Evolutionary conservation across 176 grass and related monocot genomes (phyloP), one percentile per base, ranked within the genome.

Genomic region (Triticum turgidum): DNA sequence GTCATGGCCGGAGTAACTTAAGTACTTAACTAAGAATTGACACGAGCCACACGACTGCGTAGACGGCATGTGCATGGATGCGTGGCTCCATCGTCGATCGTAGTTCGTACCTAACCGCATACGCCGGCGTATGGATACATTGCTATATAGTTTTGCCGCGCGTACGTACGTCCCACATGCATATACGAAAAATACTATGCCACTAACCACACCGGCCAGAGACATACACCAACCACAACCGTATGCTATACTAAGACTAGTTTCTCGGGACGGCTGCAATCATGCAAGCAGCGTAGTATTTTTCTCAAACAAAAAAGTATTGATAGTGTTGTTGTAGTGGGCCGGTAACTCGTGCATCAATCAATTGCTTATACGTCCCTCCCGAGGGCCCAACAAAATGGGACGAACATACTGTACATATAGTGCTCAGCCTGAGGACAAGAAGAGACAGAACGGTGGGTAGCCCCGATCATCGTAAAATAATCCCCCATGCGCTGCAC

Each of bases 391-490:
- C 66, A 17, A 20, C 15, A 18, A 12, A 30, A 42, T 38, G 49
- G 61, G 73, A 21, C 54, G 17, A 20, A 20, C 54, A 58, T 52
- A 17, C 47, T 47, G 4, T 15, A 4, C 4, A 52, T 5, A 52
- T 5, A 58, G 2, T 44, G 42, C 42, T 5, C 1, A 14, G 17
- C 1, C 2, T 4, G 3, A 9, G 56, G 86, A 91, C 71, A 85
- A 70, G 0, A 88, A 81, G 41, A 72, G 86, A 88, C 89, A 85
- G 38, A 78, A 71, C 64, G 71, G 78, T 38, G 11, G 78, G 70
- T 91, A 49, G 41, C 24, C 62, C 6, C 7, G 14, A 10, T 47
- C 32, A 4, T 35, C 66, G 12, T 82, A 82, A 33, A 77, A 85
- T 88, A 88, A 34, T 38, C 30, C 21, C 21, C 41, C 14, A 14